Conservation (phyloP, 1,139 yeast genomes). For the Pichia sp. region DNA sequence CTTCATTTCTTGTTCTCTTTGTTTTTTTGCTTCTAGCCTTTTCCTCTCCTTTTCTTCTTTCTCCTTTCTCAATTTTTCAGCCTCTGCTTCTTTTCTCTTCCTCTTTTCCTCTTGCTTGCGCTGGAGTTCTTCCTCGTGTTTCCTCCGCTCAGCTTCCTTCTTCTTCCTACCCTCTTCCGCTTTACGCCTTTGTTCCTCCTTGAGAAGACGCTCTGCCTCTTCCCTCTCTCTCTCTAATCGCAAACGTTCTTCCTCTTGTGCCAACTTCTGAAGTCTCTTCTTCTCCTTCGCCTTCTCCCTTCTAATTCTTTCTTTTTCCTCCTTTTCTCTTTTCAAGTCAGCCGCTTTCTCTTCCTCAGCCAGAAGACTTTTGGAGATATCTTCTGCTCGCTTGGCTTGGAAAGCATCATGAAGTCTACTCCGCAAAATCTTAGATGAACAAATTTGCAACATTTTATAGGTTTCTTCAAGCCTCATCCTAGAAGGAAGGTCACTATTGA, state of each 20-base stretch:
- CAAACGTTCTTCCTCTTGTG: conserved; percentile 68
- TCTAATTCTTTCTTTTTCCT: conserved; percentile 62
- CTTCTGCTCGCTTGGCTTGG: conserved; percentile 67
- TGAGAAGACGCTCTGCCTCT: conserved; percentile 46
- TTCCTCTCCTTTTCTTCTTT: conserved; percentile 31
- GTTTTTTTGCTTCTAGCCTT: conserved; percentile 21
- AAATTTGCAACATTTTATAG: conserved; percentile 65
- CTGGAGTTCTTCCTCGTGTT: conserved; percentile 41
- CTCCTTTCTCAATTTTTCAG: conserved; percentile 35
- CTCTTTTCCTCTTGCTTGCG: conserved; percentile 34
- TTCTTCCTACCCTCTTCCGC: conserved; percentile 50
- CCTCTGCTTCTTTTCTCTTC: conserved; percentile 33
- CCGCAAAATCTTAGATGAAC: conserved; percentile 69
- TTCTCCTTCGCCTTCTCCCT: conserved; percentile 76
- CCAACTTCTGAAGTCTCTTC: conserved; percentile 59
- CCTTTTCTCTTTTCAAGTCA: conserved; percentile 59
- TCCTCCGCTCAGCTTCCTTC: conserved; percentile 43
- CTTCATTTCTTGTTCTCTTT: conserved; percentile 25
- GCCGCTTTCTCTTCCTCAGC: conserved; percentile 80
- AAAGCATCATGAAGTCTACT: conserved; percentile 65
- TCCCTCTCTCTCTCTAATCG: conserved; percentile 57
- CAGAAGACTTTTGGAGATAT: conserved; percentile 61
- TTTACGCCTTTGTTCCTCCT: conserved; percentile 47
- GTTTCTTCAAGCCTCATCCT: conserved; percentile 70
- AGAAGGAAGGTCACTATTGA: conserved; percentile 37